Conservation (phyloP, 2,329 filamentous ascomycete species). For the Paecilomyces sp. region DNA sequence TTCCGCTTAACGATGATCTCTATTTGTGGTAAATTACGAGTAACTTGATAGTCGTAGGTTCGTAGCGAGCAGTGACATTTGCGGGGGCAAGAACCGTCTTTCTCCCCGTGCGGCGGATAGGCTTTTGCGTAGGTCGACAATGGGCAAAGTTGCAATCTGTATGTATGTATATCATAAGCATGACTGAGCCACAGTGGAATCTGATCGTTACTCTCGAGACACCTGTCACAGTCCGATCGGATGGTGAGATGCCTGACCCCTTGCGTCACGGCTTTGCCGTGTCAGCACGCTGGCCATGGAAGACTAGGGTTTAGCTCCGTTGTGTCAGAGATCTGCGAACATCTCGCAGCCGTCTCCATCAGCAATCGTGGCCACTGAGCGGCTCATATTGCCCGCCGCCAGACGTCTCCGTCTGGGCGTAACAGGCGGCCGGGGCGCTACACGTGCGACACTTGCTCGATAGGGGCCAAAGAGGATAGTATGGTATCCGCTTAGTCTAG, state of each 20-base stretch:
- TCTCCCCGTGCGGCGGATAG: neutral
- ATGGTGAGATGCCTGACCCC: neutral
- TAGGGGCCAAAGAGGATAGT: neutral
- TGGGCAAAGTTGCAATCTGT: neutral
- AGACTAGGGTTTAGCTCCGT: neutral
- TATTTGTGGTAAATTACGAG: neutral
- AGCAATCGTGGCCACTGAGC: neutral
- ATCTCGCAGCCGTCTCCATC: neutral
- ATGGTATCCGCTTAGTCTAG: neutral
- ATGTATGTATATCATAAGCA: neutral
- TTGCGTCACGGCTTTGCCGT: neutral
- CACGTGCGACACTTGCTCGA: neutral
- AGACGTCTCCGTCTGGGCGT: neutral
- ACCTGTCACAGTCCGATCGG: neutral
- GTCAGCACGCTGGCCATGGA: neutral
- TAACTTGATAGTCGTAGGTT: too few relatives aligned
- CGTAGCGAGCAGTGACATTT: too few relatives aligned
- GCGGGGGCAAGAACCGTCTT: neutral
- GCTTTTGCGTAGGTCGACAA: neutral
- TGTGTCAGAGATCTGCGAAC: neutral
- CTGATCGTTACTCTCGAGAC: neutral
- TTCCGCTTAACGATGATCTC: neutral
- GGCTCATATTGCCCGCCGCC: neutral
- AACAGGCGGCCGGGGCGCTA: neutral
- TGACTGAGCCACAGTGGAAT: neutral